phyloP scores from a whole-genome alignment of 192 early-diverging fungal genomes.

The Paraglomus brasilianum region DNA sequence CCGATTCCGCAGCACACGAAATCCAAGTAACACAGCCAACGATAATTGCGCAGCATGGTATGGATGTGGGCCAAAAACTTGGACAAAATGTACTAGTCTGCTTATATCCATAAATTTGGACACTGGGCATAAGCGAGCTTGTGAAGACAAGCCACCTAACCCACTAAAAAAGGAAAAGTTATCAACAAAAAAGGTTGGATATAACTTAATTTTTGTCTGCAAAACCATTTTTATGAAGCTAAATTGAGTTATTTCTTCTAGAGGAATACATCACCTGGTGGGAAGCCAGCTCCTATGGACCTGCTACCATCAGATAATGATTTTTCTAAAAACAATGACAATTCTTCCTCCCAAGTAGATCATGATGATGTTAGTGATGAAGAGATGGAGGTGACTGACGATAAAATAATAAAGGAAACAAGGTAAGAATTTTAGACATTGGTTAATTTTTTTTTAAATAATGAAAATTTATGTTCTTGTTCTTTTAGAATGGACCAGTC shows the following conservation, averaged over 20 bases:
- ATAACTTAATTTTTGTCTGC: constrained; percentile 24
- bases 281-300: neutral
- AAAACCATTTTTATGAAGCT: constrained; percentile 2
- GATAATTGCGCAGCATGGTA: too few species aligned
- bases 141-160: neutral
- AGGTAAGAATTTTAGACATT: neutral
- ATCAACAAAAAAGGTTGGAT: constrained; percentile 18
- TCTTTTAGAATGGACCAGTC: constrained; percentile 14
- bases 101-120: constrained; percentile 1
- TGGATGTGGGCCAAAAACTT: constrained; percentile 13
- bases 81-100: constrained; percentile 16
- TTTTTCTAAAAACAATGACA: too few species aligned
- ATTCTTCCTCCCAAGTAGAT: too few species aligned
- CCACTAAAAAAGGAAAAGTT: constrained; percentile 3
- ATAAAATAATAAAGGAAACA: constrained; percentile 8
- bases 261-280: too few species aligned
- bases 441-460: constrained; percentile 14
- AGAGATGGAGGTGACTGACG: neutral
- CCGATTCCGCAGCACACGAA: too few species aligned
- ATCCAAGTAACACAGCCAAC: too few species aligned
- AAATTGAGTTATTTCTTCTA: constrained; percentile 13
- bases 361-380: too few species aligned
- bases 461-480: constrained; percentile 3
- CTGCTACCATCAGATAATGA: too few species aligned
- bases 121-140: constrained; percentile 12